Evolutionary conservation across 495 filamentous ascomycete species (phyloP).

Genomic region (Clohesyomyces aquaticus): DNA sequence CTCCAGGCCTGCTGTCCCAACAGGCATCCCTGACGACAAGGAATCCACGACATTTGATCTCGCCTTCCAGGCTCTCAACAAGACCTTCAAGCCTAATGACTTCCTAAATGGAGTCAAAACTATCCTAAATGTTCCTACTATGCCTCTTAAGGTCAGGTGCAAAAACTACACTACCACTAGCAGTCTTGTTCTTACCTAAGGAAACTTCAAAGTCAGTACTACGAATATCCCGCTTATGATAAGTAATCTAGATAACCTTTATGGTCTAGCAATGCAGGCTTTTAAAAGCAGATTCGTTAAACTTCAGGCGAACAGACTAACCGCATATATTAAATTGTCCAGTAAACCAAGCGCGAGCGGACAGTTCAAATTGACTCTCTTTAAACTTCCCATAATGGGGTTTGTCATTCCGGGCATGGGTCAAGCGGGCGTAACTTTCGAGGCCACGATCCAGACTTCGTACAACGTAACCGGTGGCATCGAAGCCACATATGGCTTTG

Average conservation of each 20-base stretch:
- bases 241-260: neutral
- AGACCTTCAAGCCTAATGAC: conserved; percentile 12
- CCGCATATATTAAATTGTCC: conserved; percentile 29
- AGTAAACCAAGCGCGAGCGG: conserved; percentile 18
- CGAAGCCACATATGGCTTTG: conserved; percentile 34
- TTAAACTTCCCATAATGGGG: conserved; percentile 26
- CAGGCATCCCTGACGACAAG: conserved; percentile 11
- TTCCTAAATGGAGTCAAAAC: neutral
- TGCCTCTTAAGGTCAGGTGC: conserved; percentile 29
- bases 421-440: conserved; percentile 32
- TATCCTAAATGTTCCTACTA: neutral
- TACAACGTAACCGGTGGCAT: conserved; percentile 22
- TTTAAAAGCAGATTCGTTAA: conserved; percentile 31
- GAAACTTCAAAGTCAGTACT: conserved; percentile 25
- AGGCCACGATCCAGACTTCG: conserved; percentile 2
- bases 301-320: conserved; percentile 21
- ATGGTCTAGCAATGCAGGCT: neutral
- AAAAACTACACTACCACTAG: conserved; percentile 35
- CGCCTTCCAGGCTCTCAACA: conserved; percentile 19
- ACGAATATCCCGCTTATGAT: conserved; percentile 11
- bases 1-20: neutral
- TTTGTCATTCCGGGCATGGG: conserved; percentile 36
- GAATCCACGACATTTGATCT: conserved; percentile 20
- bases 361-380: conserved; percentile 8
- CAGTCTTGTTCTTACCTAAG: conserved; percentile 13